Evolutionary conservation across 106 monocot genomes (phyloP).

Genomic region (Platanthera zijinensis): DNA sequence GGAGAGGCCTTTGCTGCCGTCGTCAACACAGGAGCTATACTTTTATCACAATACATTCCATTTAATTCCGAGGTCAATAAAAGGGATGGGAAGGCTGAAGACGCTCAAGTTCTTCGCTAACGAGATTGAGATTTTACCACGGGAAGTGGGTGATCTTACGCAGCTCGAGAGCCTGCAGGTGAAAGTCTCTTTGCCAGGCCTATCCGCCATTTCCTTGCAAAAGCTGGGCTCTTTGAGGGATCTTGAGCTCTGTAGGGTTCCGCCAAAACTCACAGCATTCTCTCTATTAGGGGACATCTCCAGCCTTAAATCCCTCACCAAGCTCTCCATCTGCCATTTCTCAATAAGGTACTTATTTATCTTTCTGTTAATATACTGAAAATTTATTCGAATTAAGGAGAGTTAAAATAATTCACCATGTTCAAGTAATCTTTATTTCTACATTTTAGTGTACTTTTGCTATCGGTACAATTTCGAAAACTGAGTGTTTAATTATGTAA

Average conservation of each 20-base stretch:
- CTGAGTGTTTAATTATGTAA: background rate
- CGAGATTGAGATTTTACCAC: conserved; percentile 51
- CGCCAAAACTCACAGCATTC: conserved; percentile 34
- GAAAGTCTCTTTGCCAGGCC: conserved; percentile 38
- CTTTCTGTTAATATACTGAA: background rate
- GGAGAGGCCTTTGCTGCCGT: conserved; percentile 6
- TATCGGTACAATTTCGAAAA: background rate
- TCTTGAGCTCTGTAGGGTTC: conserved; percentile 52
- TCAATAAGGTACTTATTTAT: conserved; percentile 46
- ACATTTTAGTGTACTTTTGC: background rate
- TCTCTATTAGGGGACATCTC: conserved; percentile 37
- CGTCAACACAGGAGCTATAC: conserved; percentile 25
- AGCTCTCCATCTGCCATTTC: conserved; percentile 71
- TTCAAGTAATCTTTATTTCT: background rate
- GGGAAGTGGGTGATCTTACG: conserved; percentile 31
- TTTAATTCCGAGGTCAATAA: conserved; percentile 43
- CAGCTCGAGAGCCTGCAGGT: conserved; percentile 52
- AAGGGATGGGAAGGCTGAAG: conserved; percentile 29
- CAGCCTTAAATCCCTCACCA: conserved; percentile 51
- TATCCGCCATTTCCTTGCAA: conserved; percentile 25
- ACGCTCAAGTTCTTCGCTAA: conserved; percentile 64
- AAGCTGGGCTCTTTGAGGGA: conserved; percentile 50
- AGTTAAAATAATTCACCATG: background rate
- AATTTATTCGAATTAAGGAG: background rate
- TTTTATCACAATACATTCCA: conserved; percentile 49